Percentiles rank a stretch among this genome's conserved stretches.
phyloP scores from a whole-genome alignment of 805 yeast species.

The Komagataella ulmi region DNA sequence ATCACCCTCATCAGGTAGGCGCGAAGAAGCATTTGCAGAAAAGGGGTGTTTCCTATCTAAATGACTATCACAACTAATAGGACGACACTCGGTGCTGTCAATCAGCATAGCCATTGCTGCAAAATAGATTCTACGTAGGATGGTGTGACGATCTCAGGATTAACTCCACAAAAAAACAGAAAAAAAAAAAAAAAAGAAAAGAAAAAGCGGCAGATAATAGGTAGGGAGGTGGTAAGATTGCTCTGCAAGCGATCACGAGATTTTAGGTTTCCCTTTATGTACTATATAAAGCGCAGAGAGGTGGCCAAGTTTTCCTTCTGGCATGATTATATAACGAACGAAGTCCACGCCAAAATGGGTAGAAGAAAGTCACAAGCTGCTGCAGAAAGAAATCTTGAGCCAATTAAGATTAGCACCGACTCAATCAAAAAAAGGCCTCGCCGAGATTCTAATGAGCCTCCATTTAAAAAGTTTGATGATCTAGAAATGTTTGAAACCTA shows the following conservation, averaged over 20 bases:
- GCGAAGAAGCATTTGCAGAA: no score
- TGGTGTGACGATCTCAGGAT: neutral
- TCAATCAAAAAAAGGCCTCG: conserved; percentile 4
- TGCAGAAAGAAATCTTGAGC: conserved; percentile 5
- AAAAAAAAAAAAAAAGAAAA: no score
- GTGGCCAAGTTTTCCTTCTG: neutral
- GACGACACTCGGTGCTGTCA: no score
- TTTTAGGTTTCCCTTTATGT: neutral
- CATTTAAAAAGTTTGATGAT: conserved; percentile 35
- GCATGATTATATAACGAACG: neutral
- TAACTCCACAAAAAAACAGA: neutral
- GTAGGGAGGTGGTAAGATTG: neutral
- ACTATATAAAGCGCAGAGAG: neutral
- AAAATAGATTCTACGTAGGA: no score
- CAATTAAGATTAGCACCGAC: conserved; percentile 7
- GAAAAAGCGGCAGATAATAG: neutral
- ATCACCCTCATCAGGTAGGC: no score
- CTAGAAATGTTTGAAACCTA: conserved; percentile 44
- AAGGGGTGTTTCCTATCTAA: no score
- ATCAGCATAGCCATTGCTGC: no score
- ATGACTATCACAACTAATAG: no score
- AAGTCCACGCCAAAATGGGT: neutral
- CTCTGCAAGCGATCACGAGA: neutral
- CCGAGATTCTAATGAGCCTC: conserved; percentile 8
- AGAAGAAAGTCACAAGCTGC: conserved; percentile 5